Evolutionary conservation across 163 green algal species (phyloP).

Genomic region (Volvox carteri): DNA sequence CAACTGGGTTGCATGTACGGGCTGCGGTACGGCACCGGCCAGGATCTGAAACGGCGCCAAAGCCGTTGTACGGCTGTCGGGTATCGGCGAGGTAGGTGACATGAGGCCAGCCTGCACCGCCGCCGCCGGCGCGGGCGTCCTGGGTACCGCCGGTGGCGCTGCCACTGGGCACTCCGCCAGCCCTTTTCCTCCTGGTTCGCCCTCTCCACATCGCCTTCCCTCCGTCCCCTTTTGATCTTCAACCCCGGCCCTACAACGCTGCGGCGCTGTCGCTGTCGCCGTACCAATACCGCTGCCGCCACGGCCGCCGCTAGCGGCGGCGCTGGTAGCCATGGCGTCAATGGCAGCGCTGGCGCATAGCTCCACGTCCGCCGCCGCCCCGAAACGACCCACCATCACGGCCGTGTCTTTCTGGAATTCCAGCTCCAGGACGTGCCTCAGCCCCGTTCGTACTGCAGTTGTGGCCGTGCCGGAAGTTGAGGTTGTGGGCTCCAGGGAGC

Average conservation of each 20-base stretch:
- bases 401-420: background rate
- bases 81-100: conserved; percentile 7
- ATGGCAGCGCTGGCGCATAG: background rate
- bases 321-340: background rate
- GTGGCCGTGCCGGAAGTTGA: background rate
- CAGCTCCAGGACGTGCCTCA: background rate
- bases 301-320: background rate
- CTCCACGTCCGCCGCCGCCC: background rate
- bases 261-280: background rate
- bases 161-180: too few relatives aligned
- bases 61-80: background rate
- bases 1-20: background rate
- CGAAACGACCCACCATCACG: background rate
- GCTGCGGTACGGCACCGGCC: background rate
- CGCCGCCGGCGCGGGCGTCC: background rate
- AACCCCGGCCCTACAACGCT: background rate
- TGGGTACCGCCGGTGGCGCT: background rate
- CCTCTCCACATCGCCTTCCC: background rate
- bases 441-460: background rate
- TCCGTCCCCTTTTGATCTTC: background rate
- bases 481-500: too few relatives aligned
- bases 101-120: background rate
- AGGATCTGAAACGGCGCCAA: background rate
- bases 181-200: background rate
- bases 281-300: background rate